A percentile compares a stretch with the other conserved stretches of the same genome.
Conservation (phyloP, 345 rosid genomes). For the Lumnitzera littorea region DNA sequence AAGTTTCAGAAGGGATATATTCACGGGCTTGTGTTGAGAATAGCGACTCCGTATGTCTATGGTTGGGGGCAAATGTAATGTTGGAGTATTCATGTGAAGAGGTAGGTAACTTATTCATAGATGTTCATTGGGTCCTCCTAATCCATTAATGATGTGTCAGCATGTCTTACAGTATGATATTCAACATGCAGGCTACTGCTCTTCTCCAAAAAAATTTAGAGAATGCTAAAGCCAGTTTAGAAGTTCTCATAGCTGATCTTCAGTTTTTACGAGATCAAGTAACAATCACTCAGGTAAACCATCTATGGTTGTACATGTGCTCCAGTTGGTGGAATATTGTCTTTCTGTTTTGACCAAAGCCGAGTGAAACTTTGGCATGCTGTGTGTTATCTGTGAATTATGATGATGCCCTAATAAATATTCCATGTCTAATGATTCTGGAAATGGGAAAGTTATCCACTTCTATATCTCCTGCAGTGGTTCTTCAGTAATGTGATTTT, state of each 20-base stretch:
- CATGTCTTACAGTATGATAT: conserved; percentile 7
- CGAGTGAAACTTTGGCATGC: too few relatives aligned
- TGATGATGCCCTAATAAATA: too few relatives aligned
- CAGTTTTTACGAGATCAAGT: conserved; percentile 95
- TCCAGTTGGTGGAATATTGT: not conserved
- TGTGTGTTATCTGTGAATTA: too few relatives aligned
- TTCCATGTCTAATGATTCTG: too few relatives aligned
- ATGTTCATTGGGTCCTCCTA: conserved; percentile 5
- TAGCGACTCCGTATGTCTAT: conserved; percentile 72
- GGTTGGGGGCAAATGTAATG: conserved; percentile 98
- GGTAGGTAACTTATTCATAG: conserved; percentile 31
- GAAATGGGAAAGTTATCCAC: too few relatives aligned
- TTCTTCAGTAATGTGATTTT: too few relatives aligned
- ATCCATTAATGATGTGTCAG: not conserved
- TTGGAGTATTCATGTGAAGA: conserved; percentile 87
- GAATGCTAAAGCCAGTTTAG: conserved; percentile 91
- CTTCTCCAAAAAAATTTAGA: conserved; percentile 82
- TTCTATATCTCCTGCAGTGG: too few relatives aligned
- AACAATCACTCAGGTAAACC: conserved; percentile 81
- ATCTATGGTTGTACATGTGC: not conserved
- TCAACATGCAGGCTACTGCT: conserved; percentile 48
- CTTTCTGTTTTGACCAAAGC: too few relatives aligned
- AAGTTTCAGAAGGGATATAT: conserved; percentile 91
- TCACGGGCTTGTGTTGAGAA: conserved; percentile 69
- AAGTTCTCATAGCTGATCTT: conserved; percentile 79